These are phyloP conservation scores for Elaeagnus macrophylla DNA, from an alignment of 306 rosid species.

Conservation along the genomic window DNA sequence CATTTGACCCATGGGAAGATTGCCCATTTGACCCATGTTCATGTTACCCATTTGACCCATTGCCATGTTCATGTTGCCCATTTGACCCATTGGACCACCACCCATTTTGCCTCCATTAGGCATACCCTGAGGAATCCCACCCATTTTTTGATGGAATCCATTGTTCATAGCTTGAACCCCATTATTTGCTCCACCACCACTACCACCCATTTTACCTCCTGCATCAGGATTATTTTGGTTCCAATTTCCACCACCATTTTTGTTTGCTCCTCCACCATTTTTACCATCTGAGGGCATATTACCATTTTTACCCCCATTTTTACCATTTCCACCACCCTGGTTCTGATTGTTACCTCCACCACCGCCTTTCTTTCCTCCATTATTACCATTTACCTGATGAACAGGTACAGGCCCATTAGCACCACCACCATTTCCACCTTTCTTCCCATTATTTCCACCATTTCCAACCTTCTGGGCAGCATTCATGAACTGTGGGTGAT, in stretches of 20 bases:
- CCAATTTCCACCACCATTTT: slow-evolving; percentile 25
- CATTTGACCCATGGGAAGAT: slow-evolving; percentile 45
- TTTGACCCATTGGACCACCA: slow-evolving; percentile 25
- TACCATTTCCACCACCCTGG: slow-evolving; percentile 27
- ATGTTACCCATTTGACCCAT: slow-evolving; percentile 47
- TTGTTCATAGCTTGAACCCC: slow-evolving; percentile 25
- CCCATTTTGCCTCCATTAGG: slow-evolving; percentile 16
- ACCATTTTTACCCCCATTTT: slow-evolving; percentile 28
- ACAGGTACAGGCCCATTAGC: slow-evolving; percentile 20
- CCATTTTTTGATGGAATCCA: slow-evolving; percentile 33
- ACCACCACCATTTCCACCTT: slow-evolving; percentile 19
- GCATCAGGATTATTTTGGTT: slow-evolving; percentile 21
- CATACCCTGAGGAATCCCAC: slow-evolving; percentile 15
- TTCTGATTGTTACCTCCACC: slow-evolving; percentile 25
- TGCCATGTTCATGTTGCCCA: slow-evolving; percentile 32
- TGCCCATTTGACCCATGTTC: slow-evolving; percentile 33
- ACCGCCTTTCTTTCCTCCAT: slow-evolving; percentile 41
- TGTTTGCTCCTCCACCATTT: slow-evolving; percentile 15
- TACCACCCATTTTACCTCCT: slow-evolving; percentile 30
- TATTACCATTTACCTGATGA: slow-evolving; percentile 23
- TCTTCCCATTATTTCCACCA: slow-evolving; percentile 14
- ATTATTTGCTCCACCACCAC: slow-evolving; percentile 27
- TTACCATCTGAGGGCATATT: slow-evolving; percentile 10
- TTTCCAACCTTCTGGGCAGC: slow-evolving; percentile 43
- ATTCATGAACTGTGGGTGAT: slow-evolving; percentile 32